Conservation (phyloP, 2,329 filamentous ascomycete species). For the Graphilbum fragrans region DNA sequence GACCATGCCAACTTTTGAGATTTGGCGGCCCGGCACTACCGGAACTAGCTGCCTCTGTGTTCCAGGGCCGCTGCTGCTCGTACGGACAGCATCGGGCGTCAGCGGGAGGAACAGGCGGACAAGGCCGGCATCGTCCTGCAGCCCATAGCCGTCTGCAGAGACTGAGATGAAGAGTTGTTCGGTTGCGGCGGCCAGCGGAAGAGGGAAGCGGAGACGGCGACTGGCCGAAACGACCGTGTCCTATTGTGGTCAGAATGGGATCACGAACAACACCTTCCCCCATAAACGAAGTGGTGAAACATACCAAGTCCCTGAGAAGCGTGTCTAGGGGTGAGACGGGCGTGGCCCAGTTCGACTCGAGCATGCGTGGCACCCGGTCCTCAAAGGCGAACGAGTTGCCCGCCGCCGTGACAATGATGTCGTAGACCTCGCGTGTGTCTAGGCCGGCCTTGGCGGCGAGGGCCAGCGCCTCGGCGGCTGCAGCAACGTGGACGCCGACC, state of each 20-base stretch:
- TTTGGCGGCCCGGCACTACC: slow-evolving; percentile 11
- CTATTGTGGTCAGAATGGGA: no score
- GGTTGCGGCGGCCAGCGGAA: slow-evolving; percentile 20
- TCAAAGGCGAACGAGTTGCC: slow-evolving; percentile 41
- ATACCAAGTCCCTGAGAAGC: slow-evolving; percentile 4
- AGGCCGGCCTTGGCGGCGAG: slow-evolving; percentile 35
- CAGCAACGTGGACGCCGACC: slow-evolving; percentile 37
- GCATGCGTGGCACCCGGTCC: slow-evolving; percentile 39
- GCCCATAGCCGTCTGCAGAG: slow-evolving; percentile 15
- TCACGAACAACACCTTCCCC: no score
- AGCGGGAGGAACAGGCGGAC: slow-evolving; percentile 10
- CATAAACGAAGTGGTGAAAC: no score
- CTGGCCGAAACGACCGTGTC: neutral
- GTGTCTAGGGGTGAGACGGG: slow-evolving; percentile 21
- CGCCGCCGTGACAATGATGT: slow-evolving; percentile 17
- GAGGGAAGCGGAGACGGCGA: slow-evolving; percentile 16
- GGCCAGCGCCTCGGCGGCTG: slow-evolving; percentile 38
- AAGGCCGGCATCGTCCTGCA: slow-evolving; percentile 16
- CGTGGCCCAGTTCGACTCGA: slow-evolving; percentile 32
- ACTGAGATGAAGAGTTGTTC: slow-evolving; percentile 21
- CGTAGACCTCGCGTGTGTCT: slow-evolving; percentile 21
- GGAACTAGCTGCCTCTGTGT: slow-evolving; percentile 10
- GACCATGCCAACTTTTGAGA: slow-evolving; percentile 21
- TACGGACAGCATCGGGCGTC: slow-evolving; percentile 11
- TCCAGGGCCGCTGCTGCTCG: neutral